Base-by-base conservation (phyloP, 2,329 filamentous ascomycete species). In the Calcarisporium arbuscula region DNA sequence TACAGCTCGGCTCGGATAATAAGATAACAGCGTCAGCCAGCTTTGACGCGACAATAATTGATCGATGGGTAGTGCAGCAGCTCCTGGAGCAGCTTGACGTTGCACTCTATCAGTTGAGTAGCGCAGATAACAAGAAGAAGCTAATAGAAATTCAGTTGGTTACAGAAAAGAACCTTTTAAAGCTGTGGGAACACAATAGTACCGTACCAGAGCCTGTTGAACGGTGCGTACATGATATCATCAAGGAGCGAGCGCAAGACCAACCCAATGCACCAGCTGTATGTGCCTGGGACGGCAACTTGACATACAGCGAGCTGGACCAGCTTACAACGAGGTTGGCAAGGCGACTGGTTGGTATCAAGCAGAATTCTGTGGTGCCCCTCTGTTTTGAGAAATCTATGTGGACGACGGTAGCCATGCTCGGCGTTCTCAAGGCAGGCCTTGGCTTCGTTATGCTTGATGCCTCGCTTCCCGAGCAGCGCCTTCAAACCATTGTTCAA, bases 261-360 rank as follows among this genome's bases (percentile, higher is more conserved):
- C 44, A 49, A 1, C 60, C 64, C 0, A 34, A 46, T 8, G 42
- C 53, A 0, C 44, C 50, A 1, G 66, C 67, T 2, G 53, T 70
- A 12, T 48, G 59, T n/a, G 62, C 66, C 0, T 70, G 65, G 64
- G 67, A 70, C 40, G 65, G 61, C 12, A 40, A 47, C 12, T 56
- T 68, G 27, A 66, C 62, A 6, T 67, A 65, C 37, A 34, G 45
- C 35, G 56, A 69, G 15, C 48, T 69, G 0, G 30, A 52, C 8
- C 19, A 10, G 0, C 2, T 36, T 0, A 27, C 50, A 4, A 32
- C 40, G 4, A 17, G 21, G 3, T 30, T 48, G 5, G 44, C 46
- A 11, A n/a, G 10, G 6, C 37, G 32, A 11, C 42, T 45, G 5
- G 27, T 27, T 10, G 4, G 38, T 7, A 27, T 45, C 9, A 31